Evolutionary conservation across 2,329 filamentous ascomycete species (phyloP).

Genomic region (Tympanopsis confertula): DNA sequence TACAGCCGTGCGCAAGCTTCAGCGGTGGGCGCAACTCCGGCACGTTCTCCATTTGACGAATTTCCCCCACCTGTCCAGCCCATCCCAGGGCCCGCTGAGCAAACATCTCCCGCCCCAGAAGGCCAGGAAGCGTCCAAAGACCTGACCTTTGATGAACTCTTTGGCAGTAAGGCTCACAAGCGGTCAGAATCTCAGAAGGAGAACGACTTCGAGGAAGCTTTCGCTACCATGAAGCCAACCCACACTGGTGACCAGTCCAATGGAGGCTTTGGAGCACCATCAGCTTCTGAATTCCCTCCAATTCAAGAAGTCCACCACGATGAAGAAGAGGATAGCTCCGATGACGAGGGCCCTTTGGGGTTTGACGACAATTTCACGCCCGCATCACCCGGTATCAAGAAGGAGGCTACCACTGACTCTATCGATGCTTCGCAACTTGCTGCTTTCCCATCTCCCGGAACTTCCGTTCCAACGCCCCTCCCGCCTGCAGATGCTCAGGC

Average conservation of each 20-base stretch:
- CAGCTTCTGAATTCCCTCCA: constrained; percentile 70
- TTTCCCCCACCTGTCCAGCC: neutral
- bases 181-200: neutral
- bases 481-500: neutral
- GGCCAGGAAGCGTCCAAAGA: neutral
- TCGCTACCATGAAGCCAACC: constrained; percentile 37
- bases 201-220: constrained; percentile 27
- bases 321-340: constrained; percentile 37
- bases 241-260: constrained; percentile 28
- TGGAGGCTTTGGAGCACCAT: constrained; percentile 18
- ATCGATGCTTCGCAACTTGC: neutral
- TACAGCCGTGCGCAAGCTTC: no score
- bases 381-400: neutral
- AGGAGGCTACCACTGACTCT: neutral
- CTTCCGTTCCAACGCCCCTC: neutral
- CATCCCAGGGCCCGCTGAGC: no score
- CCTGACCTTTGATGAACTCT: neutral
- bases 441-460: neutral
- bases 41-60: neutral
- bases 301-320: constrained; percentile 77
- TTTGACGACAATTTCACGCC: constrained; percentile 1
- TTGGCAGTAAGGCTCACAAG: neutral
- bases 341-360: neutral
- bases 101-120: neutral
- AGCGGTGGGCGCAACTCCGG: neutral